A percentile compares a stretch with the other conserved stretches of the same genome.
Evolutionary conservation across 768 basidiomycete species (phyloP).

Genomic region (Termitomyces titanicus): DNA sequence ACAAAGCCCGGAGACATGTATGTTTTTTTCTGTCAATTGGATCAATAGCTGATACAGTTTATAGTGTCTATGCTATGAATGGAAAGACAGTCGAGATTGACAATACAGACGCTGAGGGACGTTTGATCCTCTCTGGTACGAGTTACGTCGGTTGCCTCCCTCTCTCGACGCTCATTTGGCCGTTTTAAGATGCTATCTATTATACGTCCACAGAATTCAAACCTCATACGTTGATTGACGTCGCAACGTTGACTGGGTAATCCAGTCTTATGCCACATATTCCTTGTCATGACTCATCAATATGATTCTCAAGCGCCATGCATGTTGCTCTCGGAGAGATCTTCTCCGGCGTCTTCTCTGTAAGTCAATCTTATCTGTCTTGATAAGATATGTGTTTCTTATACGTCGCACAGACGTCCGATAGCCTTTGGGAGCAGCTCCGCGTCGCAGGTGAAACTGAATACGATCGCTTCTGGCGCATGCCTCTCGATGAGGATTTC

Average conservation of each 20-base stretch:
- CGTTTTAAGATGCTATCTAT: slow-evolving; percentile 67
- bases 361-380: slow-evolving; percentile 26
- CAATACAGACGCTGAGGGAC: slow-evolving; percentile 85
- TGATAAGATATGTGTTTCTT: neutral
- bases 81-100: slow-evolving; percentile 85
- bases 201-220: slow-evolving; percentile 76
- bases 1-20: slow-evolving; percentile 86
- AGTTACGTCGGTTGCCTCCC: neutral
- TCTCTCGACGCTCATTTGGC: neutral
- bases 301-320: slow-evolving; percentile 57
- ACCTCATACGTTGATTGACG: slow-evolving; percentile 81
- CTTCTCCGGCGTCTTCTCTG: slow-evolving; percentile 77
- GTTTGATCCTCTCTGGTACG: slow-evolving; percentile 74
- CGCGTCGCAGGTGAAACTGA: slow-evolving; percentile 67
- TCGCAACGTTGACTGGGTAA: slow-evolving; percentile 83
- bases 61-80: slow-evolving; percentile 80
- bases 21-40: slow-evolving; percentile 17
- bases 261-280: slow-evolving; percentile 7
- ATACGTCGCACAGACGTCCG: slow-evolving; percentile 50
- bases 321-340: slow-evolving; percentile 69
- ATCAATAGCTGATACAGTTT: neutral
- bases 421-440: slow-evolving; percentile 69
- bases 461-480: slow-evolving; percentile 85
- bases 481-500: slow-evolving; percentile 84
- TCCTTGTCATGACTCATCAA: neutral